A percentile compares a stretch with the other conserved stretches of the same genome.
Conservation (phyloP, 164 flowering plant genomes). For the Magnolia kwangsiensis region DNA sequence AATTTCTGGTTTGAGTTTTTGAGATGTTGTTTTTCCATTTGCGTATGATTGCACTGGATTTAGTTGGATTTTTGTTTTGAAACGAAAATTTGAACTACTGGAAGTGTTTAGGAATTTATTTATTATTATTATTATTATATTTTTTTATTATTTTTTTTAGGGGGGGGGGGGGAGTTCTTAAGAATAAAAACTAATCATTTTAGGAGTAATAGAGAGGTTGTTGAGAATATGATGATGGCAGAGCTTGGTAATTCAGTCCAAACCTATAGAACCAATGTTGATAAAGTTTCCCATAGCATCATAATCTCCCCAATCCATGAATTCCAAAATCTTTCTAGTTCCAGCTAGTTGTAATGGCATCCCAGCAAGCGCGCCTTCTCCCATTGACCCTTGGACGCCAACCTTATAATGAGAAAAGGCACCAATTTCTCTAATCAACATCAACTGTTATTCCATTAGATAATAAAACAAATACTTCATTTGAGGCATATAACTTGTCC, state of each 20-base stretch:
- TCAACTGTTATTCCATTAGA: neutral
- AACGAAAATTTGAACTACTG: too few relatives aligned
- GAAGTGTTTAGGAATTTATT: too few relatives aligned
- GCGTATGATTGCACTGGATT: too few relatives aligned
- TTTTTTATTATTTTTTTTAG: too few relatives aligned
- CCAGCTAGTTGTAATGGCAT: constrained; percentile 99
- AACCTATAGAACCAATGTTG: constrained; percentile 92
- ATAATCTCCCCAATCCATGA: constrained; percentile 97
- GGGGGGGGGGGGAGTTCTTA: too few relatives aligned
- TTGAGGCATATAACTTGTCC: constrained; percentile 1
- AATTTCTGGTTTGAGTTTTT: too few relatives aligned
- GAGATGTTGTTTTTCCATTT: too few relatives aligned
- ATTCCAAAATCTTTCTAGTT: constrained; percentile 76
- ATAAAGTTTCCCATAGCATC: constrained; percentile 78
- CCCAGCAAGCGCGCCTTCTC: constrained; percentile 89
- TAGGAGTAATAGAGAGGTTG: too few relatives aligned
- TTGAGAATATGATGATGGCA: too few relatives aligned
- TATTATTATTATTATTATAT: too few relatives aligned
- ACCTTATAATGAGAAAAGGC: constrained; percentile 42
- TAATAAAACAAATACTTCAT: neutral
- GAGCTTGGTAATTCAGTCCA: neutral
- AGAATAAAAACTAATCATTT: too few relatives aligned
- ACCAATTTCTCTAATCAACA: neutral
- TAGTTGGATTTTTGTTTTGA: too few relatives aligned
- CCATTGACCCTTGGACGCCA: constrained; percentile 99